Evolutionary conservation across 176 grass and related monocot species (phyloP).

Genomic region (Neostapfia colusana): DNA sequence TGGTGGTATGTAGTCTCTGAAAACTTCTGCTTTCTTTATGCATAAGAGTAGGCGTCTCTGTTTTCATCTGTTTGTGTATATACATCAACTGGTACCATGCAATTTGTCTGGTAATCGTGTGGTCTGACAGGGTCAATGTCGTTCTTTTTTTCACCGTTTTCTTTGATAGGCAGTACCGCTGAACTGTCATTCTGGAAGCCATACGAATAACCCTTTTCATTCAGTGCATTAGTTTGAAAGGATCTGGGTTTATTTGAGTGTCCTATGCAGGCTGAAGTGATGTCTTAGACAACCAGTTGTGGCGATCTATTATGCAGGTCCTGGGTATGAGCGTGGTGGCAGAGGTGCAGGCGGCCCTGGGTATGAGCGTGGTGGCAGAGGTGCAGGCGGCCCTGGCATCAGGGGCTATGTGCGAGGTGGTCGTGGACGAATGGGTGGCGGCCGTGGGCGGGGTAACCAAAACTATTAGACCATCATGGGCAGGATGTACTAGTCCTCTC

Average conservation of each 20-base stretch:
- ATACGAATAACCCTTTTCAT: neutral
- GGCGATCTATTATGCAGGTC: constrained; percentile 32
- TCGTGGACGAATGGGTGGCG: constrained; percentile 67
- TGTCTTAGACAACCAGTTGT: constrained; percentile 5
- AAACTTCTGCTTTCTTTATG: neutral
- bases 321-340: constrained; percentile 72
- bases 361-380: constrained; percentile 67
- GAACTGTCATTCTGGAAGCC: neutral
- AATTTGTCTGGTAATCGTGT: neutral
- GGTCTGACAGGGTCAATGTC: neutral
- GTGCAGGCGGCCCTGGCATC: constrained; percentile 54
- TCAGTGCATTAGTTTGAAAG: neutral
- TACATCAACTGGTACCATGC: neutral
- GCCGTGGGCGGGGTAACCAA: constrained; percentile 58
- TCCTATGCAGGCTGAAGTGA: neutral
- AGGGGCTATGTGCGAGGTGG: constrained; percentile 67
- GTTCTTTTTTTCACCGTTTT: neutral
- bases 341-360: constrained; percentile 56
- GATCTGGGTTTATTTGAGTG: neutral
- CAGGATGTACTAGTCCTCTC: constrained; percentile 24
- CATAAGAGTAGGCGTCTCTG: neutral
- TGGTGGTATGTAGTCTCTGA: constrained; percentile 59
- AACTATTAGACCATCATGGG: constrained; percentile 44
- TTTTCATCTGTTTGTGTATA: neutral
- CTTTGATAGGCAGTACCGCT: neutral